Conservation (phyloP, 345 rosid genomes). For the Bruguiera sexangula region DNA sequence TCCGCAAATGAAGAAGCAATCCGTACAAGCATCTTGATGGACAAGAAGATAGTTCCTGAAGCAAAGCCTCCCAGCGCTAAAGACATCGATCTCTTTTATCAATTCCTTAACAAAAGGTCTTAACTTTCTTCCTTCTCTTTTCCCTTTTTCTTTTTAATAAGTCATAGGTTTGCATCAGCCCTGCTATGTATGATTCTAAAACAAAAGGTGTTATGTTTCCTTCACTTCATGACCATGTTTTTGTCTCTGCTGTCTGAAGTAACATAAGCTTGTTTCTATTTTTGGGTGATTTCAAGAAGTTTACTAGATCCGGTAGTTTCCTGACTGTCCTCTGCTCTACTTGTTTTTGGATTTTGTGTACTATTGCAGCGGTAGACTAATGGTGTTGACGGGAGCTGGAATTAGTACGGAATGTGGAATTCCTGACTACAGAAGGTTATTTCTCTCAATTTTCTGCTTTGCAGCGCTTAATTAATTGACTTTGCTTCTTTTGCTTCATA, state of each 20-base stretch:
- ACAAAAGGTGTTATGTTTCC: too few relatives aligned
- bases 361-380: slow-evolving; percentile 54
- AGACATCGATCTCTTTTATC: slow-evolving; percentile 56
- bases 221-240: too few relatives aligned
- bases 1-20: slow-evolving; percentile 24
- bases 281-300: neutral
- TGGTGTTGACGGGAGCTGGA: slow-evolving; percentile 91
- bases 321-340: neutral
- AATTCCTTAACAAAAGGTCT: slow-evolving; percentile 67
- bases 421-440: slow-evolving; percentile 95
- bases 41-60: slow-evolving; percentile 72
- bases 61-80: slow-evolving; percentile 68
- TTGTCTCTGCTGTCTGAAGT: neutral
- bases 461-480: neutral
- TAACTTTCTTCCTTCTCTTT: neutral
- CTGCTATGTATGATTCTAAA: neutral
- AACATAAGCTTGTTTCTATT: neutral
- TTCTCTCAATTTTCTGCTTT: neutral
- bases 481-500: too few relatives aligned
- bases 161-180: neutral
- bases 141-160: neutral
- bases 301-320: neutral
- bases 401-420: slow-evolving; percentile 93
- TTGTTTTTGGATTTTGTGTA: neutral
- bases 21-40: slow-evolving; percentile 32